phyloP scores from a whole-genome alignment of 2,329 filamentous ascomycete genomes.

The Metarhizium rileyi region DNA sequence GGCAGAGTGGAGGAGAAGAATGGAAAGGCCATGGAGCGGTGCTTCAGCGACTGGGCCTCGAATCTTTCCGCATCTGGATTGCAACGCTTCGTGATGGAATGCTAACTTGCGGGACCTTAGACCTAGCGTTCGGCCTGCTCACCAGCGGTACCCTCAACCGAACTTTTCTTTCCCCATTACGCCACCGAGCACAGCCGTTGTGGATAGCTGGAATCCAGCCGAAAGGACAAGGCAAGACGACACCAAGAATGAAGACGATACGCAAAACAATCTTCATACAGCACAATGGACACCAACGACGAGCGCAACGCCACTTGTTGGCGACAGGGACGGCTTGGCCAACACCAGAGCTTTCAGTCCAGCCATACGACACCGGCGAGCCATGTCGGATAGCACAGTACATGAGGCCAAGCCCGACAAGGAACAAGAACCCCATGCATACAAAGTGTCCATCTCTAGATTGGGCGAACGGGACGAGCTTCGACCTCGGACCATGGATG shows the following conservation, averaged over 20 bases:
- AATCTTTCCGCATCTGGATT: not conserved
- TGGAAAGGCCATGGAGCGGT: not conserved
- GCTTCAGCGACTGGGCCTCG: not conserved
- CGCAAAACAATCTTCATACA: not conserved
- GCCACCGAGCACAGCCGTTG: constrained; percentile 39
- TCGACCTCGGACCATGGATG: constrained; percentile 55
- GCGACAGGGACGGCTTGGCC: constrained; percentile 23
- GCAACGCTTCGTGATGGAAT: constrained; percentile 5
- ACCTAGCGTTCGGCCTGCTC: constrained; percentile 50
- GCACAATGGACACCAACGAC: constrained; percentile 32
- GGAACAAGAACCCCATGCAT: constrained; percentile 53
- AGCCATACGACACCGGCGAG: constrained; percentile 42
- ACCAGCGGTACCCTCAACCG: constrained; percentile 52
- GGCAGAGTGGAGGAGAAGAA: not conserved
- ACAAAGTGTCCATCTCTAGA: constrained; percentile 74
- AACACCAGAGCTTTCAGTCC: constrained; percentile 14
- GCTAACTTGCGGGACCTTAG: constrained; percentile 27
- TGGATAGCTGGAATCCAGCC: constrained; percentile 41
- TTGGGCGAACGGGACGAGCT: constrained; percentile 41
- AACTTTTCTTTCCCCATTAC: constrained; percentile 51
- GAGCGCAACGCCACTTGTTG: constrained; percentile 26
- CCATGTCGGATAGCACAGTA: constrained; percentile 68
- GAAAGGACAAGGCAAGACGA: constrained; percentile 18
- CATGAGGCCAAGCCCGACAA: constrained; percentile 49
- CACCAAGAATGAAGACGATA: constrained; percentile 5